phyloP scores from a whole-genome alignment of 1,284 basidiomycete species.

The Somion occarium region DNA sequence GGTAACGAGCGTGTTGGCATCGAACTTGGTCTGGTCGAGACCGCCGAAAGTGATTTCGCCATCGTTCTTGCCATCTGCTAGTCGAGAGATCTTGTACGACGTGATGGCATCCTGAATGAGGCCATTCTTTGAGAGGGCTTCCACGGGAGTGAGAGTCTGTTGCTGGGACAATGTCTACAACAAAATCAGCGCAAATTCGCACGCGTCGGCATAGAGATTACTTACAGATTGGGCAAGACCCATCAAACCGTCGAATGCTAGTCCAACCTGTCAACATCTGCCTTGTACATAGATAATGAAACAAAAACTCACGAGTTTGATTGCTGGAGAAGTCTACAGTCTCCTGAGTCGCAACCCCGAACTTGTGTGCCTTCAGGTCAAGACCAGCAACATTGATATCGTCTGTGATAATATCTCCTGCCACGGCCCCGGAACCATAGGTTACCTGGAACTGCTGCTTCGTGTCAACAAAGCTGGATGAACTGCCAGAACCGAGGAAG shows the following conservation, averaged over 20 bases:
- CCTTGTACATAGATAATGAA: background rate
- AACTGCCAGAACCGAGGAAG: slow-evolving; percentile 63
- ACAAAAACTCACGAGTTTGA: slow-evolving; percentile 23
- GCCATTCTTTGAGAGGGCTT: slow-evolving; percentile 59
- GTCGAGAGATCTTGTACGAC: slow-evolving; percentile 78
- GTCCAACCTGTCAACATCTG: background rate
- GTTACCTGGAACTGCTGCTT: slow-evolving; percentile 60
- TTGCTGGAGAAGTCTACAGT: slow-evolving; percentile 57
- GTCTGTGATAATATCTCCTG: slow-evolving; percentile 66
- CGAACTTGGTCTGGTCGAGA: slow-evolving; percentile 69
- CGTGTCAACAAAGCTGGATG: slow-evolving; percentile 59
- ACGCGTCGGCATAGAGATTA: slow-evolving; percentile 10
- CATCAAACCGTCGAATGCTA: slow-evolving; percentile 81
- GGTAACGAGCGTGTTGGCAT: slow-evolving; percentile 47
- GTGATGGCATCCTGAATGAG: slow-evolving; percentile 67
- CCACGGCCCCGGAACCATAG: slow-evolving; percentile 74
- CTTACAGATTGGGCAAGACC: slow-evolving; percentile 71
- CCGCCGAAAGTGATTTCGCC: slow-evolving; percentile 82
- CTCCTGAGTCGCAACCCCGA: slow-evolving; percentile 69
- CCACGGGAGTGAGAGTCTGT: slow-evolving; percentile 64
- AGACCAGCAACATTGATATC: slow-evolving; percentile 67
- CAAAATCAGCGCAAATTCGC: background rate
- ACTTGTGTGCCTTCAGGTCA: slow-evolving; percentile 54
- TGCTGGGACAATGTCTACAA: slow-evolving; percentile 60
- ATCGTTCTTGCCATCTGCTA: slow-evolving; percentile 70